Evolutionary conservation across 2,329 filamentous ascomycete genomes (phyloP).

Genomic region (Exophiala alcalophila): DNA sequence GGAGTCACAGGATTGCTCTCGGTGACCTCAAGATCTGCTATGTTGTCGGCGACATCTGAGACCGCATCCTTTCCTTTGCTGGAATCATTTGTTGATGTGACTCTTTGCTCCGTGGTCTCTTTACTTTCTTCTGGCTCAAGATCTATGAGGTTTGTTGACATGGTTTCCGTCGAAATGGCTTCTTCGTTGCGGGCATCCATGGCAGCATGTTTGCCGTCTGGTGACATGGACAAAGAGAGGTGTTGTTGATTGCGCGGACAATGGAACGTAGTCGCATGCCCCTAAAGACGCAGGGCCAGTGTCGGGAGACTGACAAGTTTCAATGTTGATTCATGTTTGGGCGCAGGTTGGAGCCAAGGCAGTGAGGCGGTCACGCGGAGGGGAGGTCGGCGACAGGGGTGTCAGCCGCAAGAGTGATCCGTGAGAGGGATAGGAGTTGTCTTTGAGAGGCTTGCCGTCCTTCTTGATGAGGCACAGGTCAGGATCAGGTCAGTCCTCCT

Average conservation of each 20-base stretch:
- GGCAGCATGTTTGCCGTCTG: conserved; percentile 18
- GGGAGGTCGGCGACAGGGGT: not conserved
- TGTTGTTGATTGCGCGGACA: not conserved
- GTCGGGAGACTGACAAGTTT: conserved; percentile 3
- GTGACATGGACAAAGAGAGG: conserved; percentile 15
- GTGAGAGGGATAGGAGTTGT: no score
- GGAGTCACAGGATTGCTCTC: conserved; percentile 5
- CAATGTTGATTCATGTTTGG: conserved; percentile 5
- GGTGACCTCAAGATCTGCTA: conserved; percentile 12
- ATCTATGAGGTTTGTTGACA: conserved; percentile 13
- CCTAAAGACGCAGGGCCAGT: not conserved
- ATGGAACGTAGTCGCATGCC: conserved; percentile 3
- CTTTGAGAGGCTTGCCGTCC: no score
- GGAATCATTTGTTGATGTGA: not conserved
- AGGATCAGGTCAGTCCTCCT: no score
- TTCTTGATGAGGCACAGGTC: not conserved
- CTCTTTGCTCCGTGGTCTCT: not conserved
- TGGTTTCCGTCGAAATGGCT: conserved; percentile 17
- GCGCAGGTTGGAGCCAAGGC: conserved; percentile 1
- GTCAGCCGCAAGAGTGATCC: no score
- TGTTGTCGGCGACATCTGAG: conserved; percentile 2
- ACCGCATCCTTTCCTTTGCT: conserved; percentile 7
- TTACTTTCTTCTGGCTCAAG: conserved; percentile 7
- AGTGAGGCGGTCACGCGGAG: conserved; percentile 6
- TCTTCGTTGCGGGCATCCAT: conserved; percentile 18